These are phyloP conservation scores for Coriolopsis trogii DNA, from an alignment of 1,284 basidiomycete species.

Conservation along the genomic window DNA sequence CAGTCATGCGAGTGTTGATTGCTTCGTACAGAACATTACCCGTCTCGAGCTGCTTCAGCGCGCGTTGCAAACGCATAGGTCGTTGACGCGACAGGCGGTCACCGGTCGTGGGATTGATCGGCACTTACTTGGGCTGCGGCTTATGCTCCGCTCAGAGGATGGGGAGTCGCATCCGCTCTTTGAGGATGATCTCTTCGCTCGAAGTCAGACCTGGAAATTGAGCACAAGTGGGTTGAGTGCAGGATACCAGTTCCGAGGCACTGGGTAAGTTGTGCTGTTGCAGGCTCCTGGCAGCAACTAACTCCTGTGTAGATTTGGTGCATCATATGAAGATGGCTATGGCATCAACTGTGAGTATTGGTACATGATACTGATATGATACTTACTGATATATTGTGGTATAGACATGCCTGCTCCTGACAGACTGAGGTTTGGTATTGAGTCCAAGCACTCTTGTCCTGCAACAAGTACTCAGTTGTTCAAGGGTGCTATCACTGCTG, in stretches of 20 bases:
- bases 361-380: background rate
- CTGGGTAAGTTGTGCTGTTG: conserved; percentile 56
- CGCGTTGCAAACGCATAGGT: conserved; percentile 77
- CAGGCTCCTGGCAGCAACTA: background rate
- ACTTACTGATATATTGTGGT: conserved; percentile 3
- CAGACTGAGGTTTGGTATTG: conserved; percentile 93
- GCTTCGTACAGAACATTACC: conserved; percentile 9
- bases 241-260: conserved; percentile 88
- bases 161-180: conserved; percentile 59
- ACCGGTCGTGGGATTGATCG: conserved; percentile 90
- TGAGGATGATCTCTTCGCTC: conserved; percentile 78
- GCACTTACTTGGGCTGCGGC: conserved; percentile 86
- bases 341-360: conserved; percentile 84
- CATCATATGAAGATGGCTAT: conserved; percentile 83
- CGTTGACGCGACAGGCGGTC: conserved; percentile 79
- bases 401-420: conserved; percentile 83
- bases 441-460: conserved; percentile 80
- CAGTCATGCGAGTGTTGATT: background rate
- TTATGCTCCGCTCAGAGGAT: conserved; percentile 54
- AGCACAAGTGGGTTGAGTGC: conserved; percentile 92
- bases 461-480: conserved; percentile 77
- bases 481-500: conserved; percentile 66
- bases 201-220: conserved; percentile 87
- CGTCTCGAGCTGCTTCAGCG: conserved; percentile 53
- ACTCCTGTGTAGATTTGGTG: conserved; percentile 61